Conservation (phyloP, 2,329 filamentous ascomycete species). For the Juglanconis sp. region DNA sequence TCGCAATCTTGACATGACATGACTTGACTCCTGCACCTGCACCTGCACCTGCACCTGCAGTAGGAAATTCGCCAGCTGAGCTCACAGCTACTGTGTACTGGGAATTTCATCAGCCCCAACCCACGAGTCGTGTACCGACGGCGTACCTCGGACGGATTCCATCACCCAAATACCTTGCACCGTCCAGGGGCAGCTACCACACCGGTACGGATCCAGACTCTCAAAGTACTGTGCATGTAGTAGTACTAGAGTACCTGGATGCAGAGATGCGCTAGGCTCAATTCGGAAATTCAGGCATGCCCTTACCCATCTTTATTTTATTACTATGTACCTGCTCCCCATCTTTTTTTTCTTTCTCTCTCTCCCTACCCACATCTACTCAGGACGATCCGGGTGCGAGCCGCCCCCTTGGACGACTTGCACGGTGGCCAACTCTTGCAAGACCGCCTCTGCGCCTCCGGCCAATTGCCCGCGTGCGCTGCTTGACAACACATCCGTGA, state of each 20-base stretch:
- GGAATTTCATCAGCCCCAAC: constrained; percentile 4
- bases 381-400: constrained; percentile 7
- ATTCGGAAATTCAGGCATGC: constrained; percentile 14
- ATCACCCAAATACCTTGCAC: neutral
- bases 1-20: neutral
- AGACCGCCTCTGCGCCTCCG: constrained; percentile 7
- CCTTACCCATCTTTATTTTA: constrained; percentile 16
- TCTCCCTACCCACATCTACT: constrained; percentile 4
- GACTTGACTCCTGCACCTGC: neutral
- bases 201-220: constrained; percentile 2
- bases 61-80: neutral
- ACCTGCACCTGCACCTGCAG: neutral
- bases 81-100: neutral
- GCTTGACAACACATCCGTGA: neutral
- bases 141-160: neutral
- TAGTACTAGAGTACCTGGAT: neutral
- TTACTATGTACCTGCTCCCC: constrained; percentile 6
- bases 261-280: neutral
- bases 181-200: neutral
- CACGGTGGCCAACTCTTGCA: constrained; percentile 14
- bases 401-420: constrained; percentile 15
- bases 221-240: neutral
- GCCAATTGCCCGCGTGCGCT: constrained; percentile 8
- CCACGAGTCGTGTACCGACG: neutral
- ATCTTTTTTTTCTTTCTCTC: constrained; percentile 4